Evolutionary conservation across 257 asterid species (phyloP).

Genomic region (Avicennia marina): DNA sequence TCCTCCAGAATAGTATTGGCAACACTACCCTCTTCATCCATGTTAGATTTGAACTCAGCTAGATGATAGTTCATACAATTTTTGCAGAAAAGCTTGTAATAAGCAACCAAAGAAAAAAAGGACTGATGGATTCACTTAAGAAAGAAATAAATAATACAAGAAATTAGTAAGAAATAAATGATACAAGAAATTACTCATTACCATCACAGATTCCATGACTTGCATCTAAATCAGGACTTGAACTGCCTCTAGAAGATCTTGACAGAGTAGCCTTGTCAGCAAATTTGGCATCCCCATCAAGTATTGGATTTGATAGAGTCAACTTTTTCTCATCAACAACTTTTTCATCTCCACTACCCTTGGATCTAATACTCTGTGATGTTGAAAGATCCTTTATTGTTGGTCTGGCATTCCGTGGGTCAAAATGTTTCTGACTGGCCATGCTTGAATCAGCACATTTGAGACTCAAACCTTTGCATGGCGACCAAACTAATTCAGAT

Average conservation of each 20-base stretch:
- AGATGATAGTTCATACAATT: conserved; percentile 12
- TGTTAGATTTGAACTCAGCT: conserved; percentile 26
- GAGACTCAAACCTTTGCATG: conserved; percentile 50
- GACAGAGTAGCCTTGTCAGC: conserved; percentile 4
- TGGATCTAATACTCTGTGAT: conserved; percentile 24
- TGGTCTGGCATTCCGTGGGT: conserved; percentile 36
- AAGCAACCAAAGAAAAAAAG: not conserved
- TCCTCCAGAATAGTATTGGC: no score
- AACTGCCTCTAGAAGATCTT: conserved; percentile 11
- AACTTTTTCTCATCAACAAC: conserved; percentile 22
- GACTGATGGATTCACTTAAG: no score
- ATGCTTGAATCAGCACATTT: conserved; percentile 38
- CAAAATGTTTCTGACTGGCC: conserved; percentile 30
- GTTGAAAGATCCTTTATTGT: conserved; percentile 20
- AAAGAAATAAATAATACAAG: no score
- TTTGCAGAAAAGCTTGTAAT: not conserved
- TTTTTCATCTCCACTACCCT: conserved; percentile 22
- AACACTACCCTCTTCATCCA: conserved; percentile 23
- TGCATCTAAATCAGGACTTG: conserved; percentile 1
- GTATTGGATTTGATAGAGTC: conserved; percentile 9
- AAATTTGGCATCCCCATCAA: conserved; percentile 10
- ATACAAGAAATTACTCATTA: conserved; percentile 12
- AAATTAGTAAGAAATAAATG: not conserved
- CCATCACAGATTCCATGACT: conserved; percentile 13
- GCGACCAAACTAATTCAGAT: conserved; percentile 77